Conservation (phyloP, 2,329 filamentous ascomycete species). For the Mycosphaerella sp. region DNA sequence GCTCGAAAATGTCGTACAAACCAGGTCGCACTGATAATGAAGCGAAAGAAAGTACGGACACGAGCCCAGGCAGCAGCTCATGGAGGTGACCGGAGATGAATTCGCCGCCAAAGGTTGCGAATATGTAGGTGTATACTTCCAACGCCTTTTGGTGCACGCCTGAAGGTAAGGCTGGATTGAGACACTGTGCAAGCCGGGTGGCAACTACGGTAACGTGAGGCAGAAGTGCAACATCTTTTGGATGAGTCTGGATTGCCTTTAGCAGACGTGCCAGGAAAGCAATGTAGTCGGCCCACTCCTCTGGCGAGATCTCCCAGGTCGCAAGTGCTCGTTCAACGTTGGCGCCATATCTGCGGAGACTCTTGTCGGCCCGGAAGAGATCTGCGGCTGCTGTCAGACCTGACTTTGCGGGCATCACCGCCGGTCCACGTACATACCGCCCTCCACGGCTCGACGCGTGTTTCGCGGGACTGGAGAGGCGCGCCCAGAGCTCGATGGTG, state of each 20-base stretch:
- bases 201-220: slow-evolving; percentile 79
- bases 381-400: slow-evolving; percentile 38
- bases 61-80: slow-evolving; percentile 83
- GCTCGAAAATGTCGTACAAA: slow-evolving; percentile 78
- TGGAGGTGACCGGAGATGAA: slow-evolving; percentile 70
- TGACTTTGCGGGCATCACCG: not conserved
- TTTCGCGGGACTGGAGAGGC: slow-evolving; percentile 68
- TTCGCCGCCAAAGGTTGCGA: slow-evolving; percentile 66
- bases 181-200: slow-evolving; percentile 87
- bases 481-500: slow-evolving; percentile 78
- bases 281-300: slow-evolving; percentile 99
- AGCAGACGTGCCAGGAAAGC: slow-evolving; percentile 86
- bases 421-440: slow-evolving; percentile 53
- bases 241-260: slow-evolving; percentile 87
- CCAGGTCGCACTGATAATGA: slow-evolving; percentile 83
- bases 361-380: slow-evolving; percentile 56
- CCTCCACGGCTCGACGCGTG: slow-evolving; percentile 70
- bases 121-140: slow-evolving; percentile 88
- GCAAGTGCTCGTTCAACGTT: slow-evolving; percentile 81
- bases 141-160: slow-evolving; percentile 96
- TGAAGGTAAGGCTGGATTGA: slow-evolving; percentile 87
- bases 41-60: slow-evolving; percentile 86
- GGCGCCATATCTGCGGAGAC: slow-evolving; percentile 80
- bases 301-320: slow-evolving; percentile 84
- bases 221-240: slow-evolving; percentile 62